Evolutionary conservation across 1,284 basidiomycete species (phyloP).

Genomic region (Thecaphora thlaspeos): DNA sequence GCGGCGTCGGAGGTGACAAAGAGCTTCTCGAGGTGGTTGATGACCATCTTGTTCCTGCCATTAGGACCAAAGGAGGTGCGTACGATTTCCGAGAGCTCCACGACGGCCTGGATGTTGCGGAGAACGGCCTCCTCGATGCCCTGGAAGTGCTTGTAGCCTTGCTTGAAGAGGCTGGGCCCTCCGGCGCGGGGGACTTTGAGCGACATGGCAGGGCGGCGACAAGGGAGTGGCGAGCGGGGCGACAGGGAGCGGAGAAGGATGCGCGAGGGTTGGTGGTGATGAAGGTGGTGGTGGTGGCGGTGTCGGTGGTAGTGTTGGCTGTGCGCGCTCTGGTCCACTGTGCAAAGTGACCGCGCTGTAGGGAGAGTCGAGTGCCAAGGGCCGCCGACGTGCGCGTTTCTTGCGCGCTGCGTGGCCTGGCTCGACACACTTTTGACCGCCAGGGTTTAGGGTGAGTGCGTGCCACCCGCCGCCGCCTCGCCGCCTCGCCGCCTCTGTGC

Average conservation of each 20-base stretch:
- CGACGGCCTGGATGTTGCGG: slow-evolving; percentile 91
- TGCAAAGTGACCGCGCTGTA: no score
- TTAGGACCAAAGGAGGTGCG: slow-evolving; percentile 95
- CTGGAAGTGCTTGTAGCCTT: slow-evolving; percentile 69
- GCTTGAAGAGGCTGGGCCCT: slow-evolving; percentile 86
- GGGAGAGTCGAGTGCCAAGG: no score
- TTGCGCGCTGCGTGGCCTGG: no score
- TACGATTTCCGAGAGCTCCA: slow-evolving; percentile 90
- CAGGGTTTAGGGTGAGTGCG: no score
- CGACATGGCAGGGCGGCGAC: slow-evolving; percentile 66
- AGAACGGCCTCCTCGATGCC: slow-evolving; percentile 82
- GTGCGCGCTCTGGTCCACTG: no score
- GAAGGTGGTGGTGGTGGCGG: no score
- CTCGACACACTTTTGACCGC: no score
- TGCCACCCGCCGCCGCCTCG: no score
- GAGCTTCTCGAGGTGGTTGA: slow-evolving; percentile 78
- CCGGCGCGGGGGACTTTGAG: slow-evolving; percentile 89
- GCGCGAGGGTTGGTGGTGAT: no score
- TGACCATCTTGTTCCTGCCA: slow-evolving; percentile 63
- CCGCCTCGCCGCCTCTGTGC: no score
- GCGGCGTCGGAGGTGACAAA: slow-evolving; percentile 99
- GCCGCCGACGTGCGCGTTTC: no score
- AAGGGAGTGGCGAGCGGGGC: not conserved
- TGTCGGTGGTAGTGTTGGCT: no score
- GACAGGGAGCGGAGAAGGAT: not conserved